These are phyloP conservation scores for Penicillium digitatum DNA, from an alignment of 2,329 filamentous ascomycete genomes.

Conservation along the genomic window DNA sequence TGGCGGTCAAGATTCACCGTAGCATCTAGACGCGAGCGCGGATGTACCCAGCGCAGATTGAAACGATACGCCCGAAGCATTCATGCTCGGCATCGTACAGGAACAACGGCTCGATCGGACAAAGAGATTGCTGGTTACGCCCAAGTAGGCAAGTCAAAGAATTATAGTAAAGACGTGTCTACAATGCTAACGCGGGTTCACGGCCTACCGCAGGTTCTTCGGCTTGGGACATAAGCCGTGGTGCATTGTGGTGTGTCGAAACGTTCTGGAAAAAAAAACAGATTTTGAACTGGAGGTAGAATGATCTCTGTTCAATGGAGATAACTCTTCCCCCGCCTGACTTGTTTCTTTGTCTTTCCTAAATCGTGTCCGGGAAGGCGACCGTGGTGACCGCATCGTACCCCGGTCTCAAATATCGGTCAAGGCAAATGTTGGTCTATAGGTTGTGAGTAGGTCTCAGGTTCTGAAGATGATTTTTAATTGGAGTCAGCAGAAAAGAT, in stretches of 20 bases:
- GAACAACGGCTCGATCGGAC: neutral
- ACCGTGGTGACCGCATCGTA: conserved; percentile 4
- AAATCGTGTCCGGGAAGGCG: neutral
- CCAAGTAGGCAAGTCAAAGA: conserved; percentile 3
- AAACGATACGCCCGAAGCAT: conserved; percentile 5
- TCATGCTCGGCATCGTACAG: neutral
- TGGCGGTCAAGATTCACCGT: neutral
- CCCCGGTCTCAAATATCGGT: conserved; percentile 10
- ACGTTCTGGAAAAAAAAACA: conserved; percentile 16
- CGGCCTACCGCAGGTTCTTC: neutral
- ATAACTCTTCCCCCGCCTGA: neutral
- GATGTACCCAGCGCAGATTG: conserved; percentile 6
- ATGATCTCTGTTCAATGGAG: neutral
- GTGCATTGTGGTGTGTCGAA: conserved; percentile 5
- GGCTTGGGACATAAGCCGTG: conserved; percentile 7
- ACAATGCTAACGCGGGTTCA: neutral
- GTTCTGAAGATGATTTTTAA: neutral
- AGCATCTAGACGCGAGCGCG: conserved; percentile 2
- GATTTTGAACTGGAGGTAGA: neutral
- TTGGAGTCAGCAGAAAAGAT: neutral
- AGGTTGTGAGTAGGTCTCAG: neutral
- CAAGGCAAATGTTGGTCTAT: neutral
- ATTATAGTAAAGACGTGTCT: conserved; percentile 5
- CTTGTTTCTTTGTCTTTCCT: neutral
- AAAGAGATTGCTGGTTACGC: conserved; percentile 4